These are phyloP conservation scores for Pseudonitzschia delicatissima DNA, from an alignment of 108 stramenopile genomes.

Conservation along the genomic window DNA sequence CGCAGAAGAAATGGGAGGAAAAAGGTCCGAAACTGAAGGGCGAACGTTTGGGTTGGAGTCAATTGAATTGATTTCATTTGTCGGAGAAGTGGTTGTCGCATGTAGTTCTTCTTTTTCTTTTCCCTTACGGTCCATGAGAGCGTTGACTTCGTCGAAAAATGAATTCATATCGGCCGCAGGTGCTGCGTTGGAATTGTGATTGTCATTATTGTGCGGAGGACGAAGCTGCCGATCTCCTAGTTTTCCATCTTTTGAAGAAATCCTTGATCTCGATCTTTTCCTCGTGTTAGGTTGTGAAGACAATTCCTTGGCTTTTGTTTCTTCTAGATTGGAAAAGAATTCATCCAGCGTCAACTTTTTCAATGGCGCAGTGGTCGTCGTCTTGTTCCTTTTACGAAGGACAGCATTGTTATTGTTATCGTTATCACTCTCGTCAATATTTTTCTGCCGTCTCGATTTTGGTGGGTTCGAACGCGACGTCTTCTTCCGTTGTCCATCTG, in stretches of 20 bases:
- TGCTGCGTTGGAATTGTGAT: background rate
- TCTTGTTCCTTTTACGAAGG: background rate
- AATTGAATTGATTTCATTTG: background rate
- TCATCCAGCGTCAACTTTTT: constrained; percentile 31
- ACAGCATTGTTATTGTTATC: background rate
- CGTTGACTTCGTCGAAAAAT: constrained; percentile 43
- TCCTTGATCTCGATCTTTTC: background rate
- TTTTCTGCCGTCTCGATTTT: background rate
- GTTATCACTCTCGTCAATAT: background rate
- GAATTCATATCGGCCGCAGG: constrained; percentile 18
- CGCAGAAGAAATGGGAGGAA: background rate
- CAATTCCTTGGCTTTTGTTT: constrained; percentile 7
- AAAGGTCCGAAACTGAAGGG: background rate
- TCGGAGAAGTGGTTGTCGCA: background rate
- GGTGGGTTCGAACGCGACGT: background rate
- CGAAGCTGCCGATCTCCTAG: background rate
- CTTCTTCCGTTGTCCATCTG: background rate
- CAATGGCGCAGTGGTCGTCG: background rate
- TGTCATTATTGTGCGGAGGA: background rate
- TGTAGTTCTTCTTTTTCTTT: background rate
- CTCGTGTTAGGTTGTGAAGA: background rate
- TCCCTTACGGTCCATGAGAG: constrained; percentile 29
- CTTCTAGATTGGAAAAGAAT: constrained; percentile 29
- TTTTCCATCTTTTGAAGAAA: background rate
- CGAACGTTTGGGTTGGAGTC: background rate